Evolutionary conservation across 305 asterid genomes (phyloP).

Genomic region (Nicotiana rustica): DNA sequence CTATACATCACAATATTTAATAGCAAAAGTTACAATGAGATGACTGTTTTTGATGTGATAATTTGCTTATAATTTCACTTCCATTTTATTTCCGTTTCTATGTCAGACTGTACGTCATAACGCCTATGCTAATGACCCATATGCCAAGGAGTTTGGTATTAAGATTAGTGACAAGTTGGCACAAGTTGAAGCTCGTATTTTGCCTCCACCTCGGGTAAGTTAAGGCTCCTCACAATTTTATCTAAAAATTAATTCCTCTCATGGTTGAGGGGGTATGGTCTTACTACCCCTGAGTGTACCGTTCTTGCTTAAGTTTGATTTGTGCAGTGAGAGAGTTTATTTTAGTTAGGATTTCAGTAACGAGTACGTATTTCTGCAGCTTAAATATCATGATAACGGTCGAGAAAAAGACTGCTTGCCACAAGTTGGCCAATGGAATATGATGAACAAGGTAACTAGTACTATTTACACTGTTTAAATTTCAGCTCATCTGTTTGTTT

Average conservation of each 20-base stretch:
- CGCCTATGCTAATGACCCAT: constrained; percentile 80
- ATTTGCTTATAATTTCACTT: too few species aligned
- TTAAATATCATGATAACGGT: constrained; percentile 90
- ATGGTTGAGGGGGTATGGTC: not conserved
- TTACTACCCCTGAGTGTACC: not conserved
- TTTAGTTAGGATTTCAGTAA: not conserved
- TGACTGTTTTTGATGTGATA: too few species aligned
- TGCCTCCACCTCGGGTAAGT: constrained; percentile 93
- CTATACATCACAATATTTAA: too few species aligned
- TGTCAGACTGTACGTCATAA: constrained; percentile 77
- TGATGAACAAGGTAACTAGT: constrained; percentile 88
- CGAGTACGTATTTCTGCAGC: constrained; percentile 50
- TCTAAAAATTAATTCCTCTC: not conserved
- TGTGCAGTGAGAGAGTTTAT: not conserved
- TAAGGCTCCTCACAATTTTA: not conserved
- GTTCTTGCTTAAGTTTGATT: not conserved
- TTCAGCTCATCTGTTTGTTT: not conserved
- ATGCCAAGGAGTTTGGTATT: constrained; percentile 88
- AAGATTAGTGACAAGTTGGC: constrained; percentile 83
- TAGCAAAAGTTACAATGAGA: too few species aligned
- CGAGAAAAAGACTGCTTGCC: constrained; percentile 92
- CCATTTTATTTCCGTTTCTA: not conserved
- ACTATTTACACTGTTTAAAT: not conserved
- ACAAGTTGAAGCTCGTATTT: constrained; percentile 94
- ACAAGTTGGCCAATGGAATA: constrained; percentile 98